Percentiles rank a stretch among this genome's conserved stretches.
Evolutionary conservation across 116 monocot genomes (phyloP).

Genomic region (Posidonia oceanica): DNA sequence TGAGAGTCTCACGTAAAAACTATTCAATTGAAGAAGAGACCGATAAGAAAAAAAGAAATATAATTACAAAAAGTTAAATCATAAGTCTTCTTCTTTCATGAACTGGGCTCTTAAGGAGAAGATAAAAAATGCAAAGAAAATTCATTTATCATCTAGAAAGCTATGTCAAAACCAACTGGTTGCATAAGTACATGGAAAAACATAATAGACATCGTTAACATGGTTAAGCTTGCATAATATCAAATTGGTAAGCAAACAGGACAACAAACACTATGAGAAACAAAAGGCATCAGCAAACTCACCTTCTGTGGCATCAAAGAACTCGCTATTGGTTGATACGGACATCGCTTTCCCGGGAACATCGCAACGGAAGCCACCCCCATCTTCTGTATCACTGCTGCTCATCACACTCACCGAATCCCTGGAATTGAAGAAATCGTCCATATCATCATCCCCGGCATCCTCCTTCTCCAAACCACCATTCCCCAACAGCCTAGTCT

Average conservation of each 20-base stretch:
- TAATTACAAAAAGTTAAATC: no score
- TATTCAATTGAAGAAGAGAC: no score
- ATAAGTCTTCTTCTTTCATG: no score
- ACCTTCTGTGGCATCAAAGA: constrained; percentile 61
- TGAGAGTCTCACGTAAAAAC: no score
- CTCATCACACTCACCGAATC: constrained; percentile 22
- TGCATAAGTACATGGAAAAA: no score
- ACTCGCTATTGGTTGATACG: constrained; percentile 15
- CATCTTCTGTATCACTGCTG: constrained; percentile 26
- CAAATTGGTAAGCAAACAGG: neutral
- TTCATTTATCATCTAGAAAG: no score
- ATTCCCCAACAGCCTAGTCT: neutral
- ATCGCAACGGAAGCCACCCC: neutral
- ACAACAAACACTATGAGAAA: neutral
- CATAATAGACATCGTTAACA: no score
- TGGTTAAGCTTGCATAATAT: neutral
- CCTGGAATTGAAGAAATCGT: constrained; percentile 25
- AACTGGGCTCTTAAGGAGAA: no score
- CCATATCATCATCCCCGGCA: constrained; percentile 3
- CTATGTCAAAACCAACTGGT: no score
- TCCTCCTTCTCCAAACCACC: neutral
- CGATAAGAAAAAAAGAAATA: no score
- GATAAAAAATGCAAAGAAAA: no score
- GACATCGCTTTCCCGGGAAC: constrained; percentile 4
- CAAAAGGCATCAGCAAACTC: neutral